Evolutionary conservation across 352 stramenopile species (phyloP), one percentile per base, ranked within the genome.

Genomic region (Pythium grandisporangium): DNA sequence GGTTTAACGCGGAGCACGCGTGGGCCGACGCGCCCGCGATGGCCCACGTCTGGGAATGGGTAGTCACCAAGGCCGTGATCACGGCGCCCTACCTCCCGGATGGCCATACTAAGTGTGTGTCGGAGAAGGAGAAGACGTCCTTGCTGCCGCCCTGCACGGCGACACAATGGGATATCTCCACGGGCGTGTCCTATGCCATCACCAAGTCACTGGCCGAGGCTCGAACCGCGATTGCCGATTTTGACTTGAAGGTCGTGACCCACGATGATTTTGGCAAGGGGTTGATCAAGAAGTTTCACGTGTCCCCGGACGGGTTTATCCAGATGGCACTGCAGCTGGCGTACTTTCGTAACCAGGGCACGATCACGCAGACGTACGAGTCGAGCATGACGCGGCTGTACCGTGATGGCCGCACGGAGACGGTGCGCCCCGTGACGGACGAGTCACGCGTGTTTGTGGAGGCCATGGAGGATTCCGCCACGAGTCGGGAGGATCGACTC

Each of bases 251-350:
- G 22, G 78, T 97, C 29, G 80, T 90, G 17, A 70, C 66, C 36
- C 88, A 98, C 56, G 67, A 70, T 3, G 70, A 79, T 23, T 98
- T 95, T 40, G 92, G 92, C 44, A 95, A 93, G 44, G 66, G 67
- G 6, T 51, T 79, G 32, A 92, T 91, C 45, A 97, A 97, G 64
- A 88, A 82, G 38, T 95, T 87, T 55, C 80, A 84, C 6, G 90
- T 96, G 37, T 97, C 86, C 41, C 95, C 96, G 4, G 95, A 99
- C 55, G 92, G 85, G 1, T 98, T 96, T 44, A 84, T 97, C 37
- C 96, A 99, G 66, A 94, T 98, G 68, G 91, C 90, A 13, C 81
- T 98, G 17, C 95, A 99, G 66, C 76, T 98, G 27, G 95, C 92
- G 2, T 96, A 96, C 42, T 98, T 95, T 67, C 86, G 93, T 49